phyloP scores from a whole-genome alignment of 1,139 yeast species.

The Candida albicans region DNA sequence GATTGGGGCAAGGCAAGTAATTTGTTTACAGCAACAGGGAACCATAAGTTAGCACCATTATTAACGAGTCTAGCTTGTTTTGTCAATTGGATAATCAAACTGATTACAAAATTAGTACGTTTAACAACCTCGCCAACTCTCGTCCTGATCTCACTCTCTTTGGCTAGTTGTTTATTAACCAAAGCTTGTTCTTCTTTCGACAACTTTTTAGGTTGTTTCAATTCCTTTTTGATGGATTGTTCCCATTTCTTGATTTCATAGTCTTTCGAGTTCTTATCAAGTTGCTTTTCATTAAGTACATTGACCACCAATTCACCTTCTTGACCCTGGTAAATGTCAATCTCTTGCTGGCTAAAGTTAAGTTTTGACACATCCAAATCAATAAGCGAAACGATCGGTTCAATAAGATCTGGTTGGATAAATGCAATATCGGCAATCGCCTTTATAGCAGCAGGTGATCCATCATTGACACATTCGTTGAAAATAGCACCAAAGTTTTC shows the following conservation, averaged over 20 bases:
- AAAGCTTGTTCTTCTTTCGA: conserved; percentile 73
- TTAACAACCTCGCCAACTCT: conserved; percentile 40
- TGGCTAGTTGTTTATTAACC: conserved; percentile 58
- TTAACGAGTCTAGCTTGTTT: conserved; percentile 52
- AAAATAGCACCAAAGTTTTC: conserved; percentile 41
- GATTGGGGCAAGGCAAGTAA: conserved; percentile 42
- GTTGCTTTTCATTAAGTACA: conserved; percentile 47
- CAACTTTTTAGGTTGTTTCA: conserved; percentile 52
- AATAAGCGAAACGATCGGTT: conserved; percentile 52
- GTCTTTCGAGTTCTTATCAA: conserved; percentile 69
- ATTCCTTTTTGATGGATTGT: conserved; percentile 71
- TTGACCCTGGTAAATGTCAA: conserved; percentile 64
- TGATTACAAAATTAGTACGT: conserved; percentile 49
- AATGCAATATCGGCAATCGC: conserved; percentile 69
- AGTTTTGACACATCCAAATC: conserved; percentile 34
- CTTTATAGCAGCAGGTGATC: conserved; percentile 46
- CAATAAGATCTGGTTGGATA: conserved; percentile 61
- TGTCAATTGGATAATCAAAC: conserved; percentile 54
- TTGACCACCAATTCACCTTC: conserved; percentile 74
- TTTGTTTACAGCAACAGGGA: conserved; percentile 56
- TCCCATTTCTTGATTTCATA: conserved; percentile 92
- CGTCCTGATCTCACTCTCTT: conserved; percentile 58
- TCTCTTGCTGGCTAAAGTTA: conserved; percentile 25
- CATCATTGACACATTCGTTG: conserved; percentile 12
- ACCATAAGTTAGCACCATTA: conserved; percentile 75